Percentiles rank a stretch among this genome's conserved stretches.
Evolutionary conservation across 495 filamentous ascomycete genomes (phyloP).

Genomic region (Evansstolkia leycettana): DNA sequence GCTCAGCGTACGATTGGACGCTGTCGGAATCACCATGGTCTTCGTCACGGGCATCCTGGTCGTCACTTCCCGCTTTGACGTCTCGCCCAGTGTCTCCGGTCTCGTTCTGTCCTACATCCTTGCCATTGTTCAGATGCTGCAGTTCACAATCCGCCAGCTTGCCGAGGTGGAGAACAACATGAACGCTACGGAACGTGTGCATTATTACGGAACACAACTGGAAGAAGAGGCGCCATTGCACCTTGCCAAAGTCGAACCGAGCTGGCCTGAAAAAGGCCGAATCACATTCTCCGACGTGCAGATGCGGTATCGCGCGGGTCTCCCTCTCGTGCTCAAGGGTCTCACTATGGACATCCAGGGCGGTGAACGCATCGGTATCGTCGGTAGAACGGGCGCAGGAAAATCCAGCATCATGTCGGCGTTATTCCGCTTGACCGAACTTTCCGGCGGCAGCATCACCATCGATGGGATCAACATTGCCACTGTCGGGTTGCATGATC

Average conservation of each 20-base stretch:
- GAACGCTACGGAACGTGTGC: constrained; percentile 90
- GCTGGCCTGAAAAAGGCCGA: constrained; percentile 77
- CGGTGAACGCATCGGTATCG: constrained; percentile 86
- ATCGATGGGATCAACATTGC: constrained; percentile 89
- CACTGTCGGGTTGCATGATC: constrained; percentile 71
- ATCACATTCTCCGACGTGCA: constrained; percentile 76
- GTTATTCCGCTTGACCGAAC: constrained; percentile 80
- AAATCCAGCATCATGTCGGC: constrained; percentile 93
- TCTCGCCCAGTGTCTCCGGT: constrained; percentile 72
- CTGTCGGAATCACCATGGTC: constrained; percentile 68
- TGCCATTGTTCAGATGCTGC: constrained; percentile 88
- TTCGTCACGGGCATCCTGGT: constrained; percentile 84
- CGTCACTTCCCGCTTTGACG: constrained; percentile 83
- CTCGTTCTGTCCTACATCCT: constrained; percentile 88
- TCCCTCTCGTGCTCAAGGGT: constrained; percentile 76
- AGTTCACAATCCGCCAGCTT: constrained; percentile 87
- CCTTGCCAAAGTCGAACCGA: constrained; percentile 46
- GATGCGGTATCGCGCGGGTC: constrained; percentile 77
- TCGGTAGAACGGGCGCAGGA: constrained; percentile 87
- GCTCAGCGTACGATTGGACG: constrained; percentile 74
- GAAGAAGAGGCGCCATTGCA: constrained; percentile 81
- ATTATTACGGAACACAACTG: constrained; percentile 78
- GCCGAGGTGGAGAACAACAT: constrained; percentile 96
- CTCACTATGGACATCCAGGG: constrained; percentile 65
- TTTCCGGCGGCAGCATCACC: constrained; percentile 69